Evolutionary conservation across 2,329 filamentous ascomycete genomes (phyloP), one percentile per base, ranked within the genome.

Genomic region (Hypoxylon sp.): DNA sequence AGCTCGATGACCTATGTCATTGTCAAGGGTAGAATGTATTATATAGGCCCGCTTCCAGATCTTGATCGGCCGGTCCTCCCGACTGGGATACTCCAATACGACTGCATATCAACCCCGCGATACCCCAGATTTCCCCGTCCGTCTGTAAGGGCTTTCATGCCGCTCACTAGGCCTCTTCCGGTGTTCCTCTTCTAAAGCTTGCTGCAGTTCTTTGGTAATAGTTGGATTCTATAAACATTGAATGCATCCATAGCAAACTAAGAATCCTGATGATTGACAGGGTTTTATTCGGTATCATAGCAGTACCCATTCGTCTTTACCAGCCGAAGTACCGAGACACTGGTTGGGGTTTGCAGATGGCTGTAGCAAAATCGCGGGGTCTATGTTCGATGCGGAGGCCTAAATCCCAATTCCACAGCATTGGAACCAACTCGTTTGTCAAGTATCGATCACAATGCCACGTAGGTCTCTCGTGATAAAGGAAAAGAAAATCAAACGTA

Each of bases 331-430:
- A n/a, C n/a, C n/a, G n/a, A n/a, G n/a, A n/a, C n/a, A n/a, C n/a
- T n/a, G n/a, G n/a, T n/a, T n/a, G n/a, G n/a, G n/a, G n/a, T n/a
- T n/a, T n/a, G n/a, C n/a, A n/a, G n/a, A n/a, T n/a, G n/a, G n/a
- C n/a, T n/a, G n/a, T n/a, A n/a, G n/a, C n/a, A n/a, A n/a, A 16
- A 55, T 43, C 40, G 46, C 46, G 46, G 51, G 46, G 46, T 36
- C 32, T 19, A 11, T 30, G 12, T 29, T 17, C 32, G n/a, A n/a
- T n/a, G n/a, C n/a, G n/a, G n/a, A n/a, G n/a, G n/a, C n/a, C n/a
- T n/a, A n/a, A 19, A 12, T n/a, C 27, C 23, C 31, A 16, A 19
- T 40, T 47, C 35, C 44, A 47, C 35, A 26, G 13, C 44, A 21
- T 47, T 35, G 29, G 44, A 40, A 32, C 35, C 29, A 17, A 29